Percentiles rank a stretch among this genome's conserved stretches.
phyloP scores from a whole-genome alignment of 768 basidiomycete genomes.

The Daedaleopsis sinensis region DNA sequence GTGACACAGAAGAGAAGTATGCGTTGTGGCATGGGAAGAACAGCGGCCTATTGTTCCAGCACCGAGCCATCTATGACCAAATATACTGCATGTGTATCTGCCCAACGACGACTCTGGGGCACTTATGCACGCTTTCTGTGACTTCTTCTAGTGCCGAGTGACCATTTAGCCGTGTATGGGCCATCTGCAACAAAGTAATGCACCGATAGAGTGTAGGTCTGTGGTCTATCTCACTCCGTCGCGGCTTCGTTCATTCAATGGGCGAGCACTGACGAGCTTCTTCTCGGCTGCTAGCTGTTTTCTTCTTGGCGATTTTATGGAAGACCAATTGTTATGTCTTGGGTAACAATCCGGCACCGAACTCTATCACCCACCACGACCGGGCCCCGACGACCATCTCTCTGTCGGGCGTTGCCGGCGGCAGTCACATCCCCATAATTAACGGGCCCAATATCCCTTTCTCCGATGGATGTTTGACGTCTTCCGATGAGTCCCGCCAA shows the following conservation, averaged over 20 bases:
- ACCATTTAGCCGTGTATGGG: not conserved
- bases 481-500: slow-evolving; percentile 14
- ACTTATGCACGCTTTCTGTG: not conserved
- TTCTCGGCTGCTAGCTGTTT: not conserved
- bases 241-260: not conserved
- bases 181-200: not conserved
- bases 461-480: slow-evolving; percentile 16
- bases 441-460: slow-evolving; percentile 11
- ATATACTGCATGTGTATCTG: not conserved
- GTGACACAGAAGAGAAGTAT: too few relatives aligned
- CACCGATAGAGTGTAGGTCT: not conserved
- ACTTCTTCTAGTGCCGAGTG: too few relatives aligned
- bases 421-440: slow-evolving; percentile 10
- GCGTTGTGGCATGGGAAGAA: too few relatives aligned
- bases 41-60: too few relatives aligned
- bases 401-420: slow-evolving; percentile 1
- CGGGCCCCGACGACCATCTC: slow-evolving; percentile 1
- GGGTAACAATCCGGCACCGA: not conserved
- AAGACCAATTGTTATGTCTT: not conserved
- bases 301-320: not conserved
- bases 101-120: not conserved
- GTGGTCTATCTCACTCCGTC: not conserved
- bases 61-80: too few relatives aligned
- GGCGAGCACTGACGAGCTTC: not conserved
- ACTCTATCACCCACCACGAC: not conserved